These are phyloP conservation scores for Metschnikowia borealis DNA, from an alignment of 805 yeast species.

Conservation along the genomic window DNA sequence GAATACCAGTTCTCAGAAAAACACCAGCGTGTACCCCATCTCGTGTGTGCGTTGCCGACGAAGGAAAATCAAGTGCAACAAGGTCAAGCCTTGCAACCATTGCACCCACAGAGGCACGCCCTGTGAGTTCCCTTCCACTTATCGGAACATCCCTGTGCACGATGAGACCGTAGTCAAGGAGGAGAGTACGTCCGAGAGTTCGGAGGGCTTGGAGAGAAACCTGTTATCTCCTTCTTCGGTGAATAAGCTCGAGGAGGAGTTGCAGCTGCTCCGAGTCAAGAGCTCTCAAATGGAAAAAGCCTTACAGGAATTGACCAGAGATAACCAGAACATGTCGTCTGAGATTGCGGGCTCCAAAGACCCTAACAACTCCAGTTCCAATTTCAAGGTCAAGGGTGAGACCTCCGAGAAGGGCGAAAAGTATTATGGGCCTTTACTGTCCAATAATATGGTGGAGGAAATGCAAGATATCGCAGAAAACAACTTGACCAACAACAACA, in stretches of 20 bases:
- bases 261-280: neutral
- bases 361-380: neutral
- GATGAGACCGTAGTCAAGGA: constrained; percentile 17
- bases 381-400: constrained; percentile 29
- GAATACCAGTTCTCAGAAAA: neutral
- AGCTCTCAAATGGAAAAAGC: constrained; percentile 2
- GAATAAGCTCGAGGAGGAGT: constrained; percentile 1
- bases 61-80: constrained; percentile 19
- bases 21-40: constrained; percentile 15
- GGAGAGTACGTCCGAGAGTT: neutral
- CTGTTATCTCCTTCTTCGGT: neutral
- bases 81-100: constrained; percentile 18
- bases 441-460: constrained; percentile 43
- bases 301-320: neutral
- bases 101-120: constrained; percentile 11
- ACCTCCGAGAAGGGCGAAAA: constrained; percentile 39
- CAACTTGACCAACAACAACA: neutral
- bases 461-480: constrained; percentile 15
- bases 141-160: constrained; percentile 12
- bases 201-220: neutral
- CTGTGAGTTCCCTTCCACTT: constrained; percentile 18
- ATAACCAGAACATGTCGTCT: neutral
- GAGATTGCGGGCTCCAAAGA: neutral
- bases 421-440: constrained; percentile 51
- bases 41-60: constrained; percentile 19